Base-by-base conservation (phyloP, 495 filamentous ascomycete genomes). In the Penicillium paxilli region DNA sequence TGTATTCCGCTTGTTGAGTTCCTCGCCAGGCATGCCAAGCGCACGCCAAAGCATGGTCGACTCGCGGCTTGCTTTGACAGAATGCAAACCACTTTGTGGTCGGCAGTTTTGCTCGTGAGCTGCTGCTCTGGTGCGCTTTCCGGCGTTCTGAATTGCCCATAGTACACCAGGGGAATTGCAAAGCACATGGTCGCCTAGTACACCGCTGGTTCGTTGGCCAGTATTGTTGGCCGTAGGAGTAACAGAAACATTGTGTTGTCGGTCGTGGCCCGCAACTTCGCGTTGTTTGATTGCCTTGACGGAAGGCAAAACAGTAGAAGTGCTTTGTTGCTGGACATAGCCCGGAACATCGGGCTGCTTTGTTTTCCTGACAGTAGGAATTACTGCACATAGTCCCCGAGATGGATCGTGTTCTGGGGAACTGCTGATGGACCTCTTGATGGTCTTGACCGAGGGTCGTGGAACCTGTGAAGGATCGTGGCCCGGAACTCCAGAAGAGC, bases 401-500 rank as follows among this genome's bases (percentile, higher is more conserved):
- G 42, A 53, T 11, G 46, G 48, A 11, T 62, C 41, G 45, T 53
- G 44, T 16, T 47, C 52, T 20, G 52, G 35, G 33, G 48, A 49
- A 37, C 35, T 41, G 28, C 41, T 52, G 24, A 40, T n/a, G 3
- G 42, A n/a, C 19, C 24, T 54, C 51, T 54, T 56, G 17, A 44
- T 49, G 14, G 35, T 28, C 48, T 45, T 59, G 42, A 35, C 8
- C 10, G 55, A 19, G 14, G 47, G 44, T 8, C 53, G 54, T 47
- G 41, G 30, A 12, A 25, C 46, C 24, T 28, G 14, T 44, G 28
- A 25, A 12, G 51, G 38, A n/a, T 56, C 52, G 42, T 58, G 54
- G n/a, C 61, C 55, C 19, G 58, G 49, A 11, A 57, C 24, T 17
- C 42, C 22, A 9, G 57, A 55, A 14, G 41, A 50, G 12, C 51